Evolutionary conservation across 331 rosid genomes (phyloP), one percentile per base, ranked within the genome.

Genomic region (Arachis monticola): DNA sequence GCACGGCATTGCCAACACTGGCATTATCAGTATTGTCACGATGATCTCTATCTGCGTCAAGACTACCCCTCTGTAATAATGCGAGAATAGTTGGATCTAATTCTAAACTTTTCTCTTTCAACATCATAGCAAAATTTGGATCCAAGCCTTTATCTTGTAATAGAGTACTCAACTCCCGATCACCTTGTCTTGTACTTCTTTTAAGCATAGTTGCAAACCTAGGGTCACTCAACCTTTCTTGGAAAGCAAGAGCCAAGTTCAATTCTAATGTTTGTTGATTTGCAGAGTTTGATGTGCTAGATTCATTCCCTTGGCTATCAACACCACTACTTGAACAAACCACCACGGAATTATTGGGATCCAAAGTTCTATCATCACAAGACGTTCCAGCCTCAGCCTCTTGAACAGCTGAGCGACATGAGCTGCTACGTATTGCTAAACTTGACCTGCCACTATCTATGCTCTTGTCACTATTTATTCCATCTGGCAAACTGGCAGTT

Each of bases 121-220:
- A 83, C 99, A 95, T 95, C 99, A 95, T 83, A 69, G 93, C 99
- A 86, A 95, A 95, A 91, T 95, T 95, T 17, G 99, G 99, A 86
- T 95, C 99, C 86, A 95, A 77, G 58, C 99, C 99, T 84, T 95
- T 95, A 88, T 95, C 93, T 73, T 95, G 94, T 81, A 95, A 86
- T 69, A 95, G 86, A 81, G 84, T 85, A 61, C 92, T 90, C 50
- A 95, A 82, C 64, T 92, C 99, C 58, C 70, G 86, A 80, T 95
- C 98, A 68, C 98, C 97, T 75, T 87, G 94, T 74, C 96, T 89
- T 59, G 89, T 82, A 64, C 90, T 89, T 77, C 86, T 86, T 85
- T 90, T 95, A 79, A 95, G 79, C 82, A 92, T 86, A 64, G 93
- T 90, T 74, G 98, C 88, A 67, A 95, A 87, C 88, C 93, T 89